Evolutionary conservation across 2,329 filamentous ascomycete species (phyloP), one percentile per base, ranked within the genome.

Genomic region (Pyrenochaeta sp.): DNA sequence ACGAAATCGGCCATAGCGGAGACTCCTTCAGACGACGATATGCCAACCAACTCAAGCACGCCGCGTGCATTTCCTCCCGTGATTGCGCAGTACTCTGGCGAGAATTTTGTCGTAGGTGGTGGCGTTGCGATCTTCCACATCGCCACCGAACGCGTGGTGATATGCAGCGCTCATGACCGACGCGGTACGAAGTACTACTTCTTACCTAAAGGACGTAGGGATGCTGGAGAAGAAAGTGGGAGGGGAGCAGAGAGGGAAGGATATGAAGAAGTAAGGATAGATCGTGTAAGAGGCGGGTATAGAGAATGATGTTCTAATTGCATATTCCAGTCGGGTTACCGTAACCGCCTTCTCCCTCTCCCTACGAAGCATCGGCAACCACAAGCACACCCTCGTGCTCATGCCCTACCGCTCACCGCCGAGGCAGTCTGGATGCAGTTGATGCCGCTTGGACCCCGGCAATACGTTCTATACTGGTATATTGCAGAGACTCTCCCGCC

Each of bases 71-170:
- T 56, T 37, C 52, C 60, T 2, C 65, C 71, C 2, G 28, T 62
- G n/a, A 47, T 67, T 9, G 71, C 70, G 9, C 69, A 74, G n/a
- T 75, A 66, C 36, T 42, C 73, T 13, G 65, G 71, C 37, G 59
- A 70, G n/a, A 56, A 72, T 12, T 67, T 76, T 43, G 65, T 76
- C 2, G 60, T 71, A 2, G 72, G 72, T 15, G 72, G 66, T 3
- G 82, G 82, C 13, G 80, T 83, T 0, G 82, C 81, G 1, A 84
- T 84, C 40, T 84, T 84, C 69, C 82, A 84, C 60, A 63, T 84
- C 25, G 79, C 80, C 1, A 75, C 77, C 7, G 66, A 68, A 5
- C 71, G 82, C 39, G 81, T 84, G 1, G 82, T 84, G 1, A 67
- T 84, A 10, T 84, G 82, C 71, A 81, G 79, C 59, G 79, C 82